These are phyloP conservation scores for Tilletiaria anomala DNA, from an alignment of 1,284 basidiomycete genomes.

Conservation along the genomic window DNA sequence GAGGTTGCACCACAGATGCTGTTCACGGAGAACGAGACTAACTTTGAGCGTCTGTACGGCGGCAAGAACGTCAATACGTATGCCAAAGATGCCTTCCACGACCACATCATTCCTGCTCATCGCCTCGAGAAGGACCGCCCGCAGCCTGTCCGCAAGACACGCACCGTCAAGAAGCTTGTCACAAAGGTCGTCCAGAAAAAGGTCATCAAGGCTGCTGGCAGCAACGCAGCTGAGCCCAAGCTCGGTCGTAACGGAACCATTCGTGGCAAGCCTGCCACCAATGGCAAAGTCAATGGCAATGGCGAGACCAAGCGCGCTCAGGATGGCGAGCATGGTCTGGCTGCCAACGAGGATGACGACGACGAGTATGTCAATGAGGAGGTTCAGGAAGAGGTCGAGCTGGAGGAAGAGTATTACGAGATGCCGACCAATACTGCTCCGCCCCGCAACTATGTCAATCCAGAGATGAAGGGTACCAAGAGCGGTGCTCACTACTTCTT, in stretches of 20 bases:
- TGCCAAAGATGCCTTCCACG: conserved; percentile 97
- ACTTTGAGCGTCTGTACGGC: conserved; percentile 77
- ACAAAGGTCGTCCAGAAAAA: conserved; percentile 5
- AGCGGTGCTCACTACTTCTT: conserved; percentile 82
- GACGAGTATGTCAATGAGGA: conserved; percentile 25
- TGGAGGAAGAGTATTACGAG: conserved; percentile 31
- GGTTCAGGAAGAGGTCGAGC: conserved; percentile 31
- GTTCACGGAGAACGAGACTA: conserved; percentile 77
- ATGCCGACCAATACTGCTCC: conserved; percentile 15
- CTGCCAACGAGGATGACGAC: conserved; percentile 11
- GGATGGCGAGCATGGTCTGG: conserved; percentile 1
- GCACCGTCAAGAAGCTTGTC: conserved; percentile 18
- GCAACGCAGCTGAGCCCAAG: background rate
- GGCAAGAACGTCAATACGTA: conserved; percentile 60
- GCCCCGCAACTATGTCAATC: conserved; percentile 52
- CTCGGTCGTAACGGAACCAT: background rate
- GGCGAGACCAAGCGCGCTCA: conserved; percentile 8
- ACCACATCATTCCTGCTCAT: conserved; percentile 77
- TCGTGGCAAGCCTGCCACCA: conserved; percentile 5
- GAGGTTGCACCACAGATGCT: conserved; percentile 44
- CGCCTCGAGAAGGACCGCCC: conserved; percentile 39
- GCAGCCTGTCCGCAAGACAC: conserved; percentile 19
- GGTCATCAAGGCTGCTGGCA: background rate
- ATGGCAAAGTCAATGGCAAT: conserved; percentile 15
- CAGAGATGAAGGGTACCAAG: conserved; percentile 76